Conservation (phyloP, 106 monocot genomes). For the Allium sativum region DNA sequence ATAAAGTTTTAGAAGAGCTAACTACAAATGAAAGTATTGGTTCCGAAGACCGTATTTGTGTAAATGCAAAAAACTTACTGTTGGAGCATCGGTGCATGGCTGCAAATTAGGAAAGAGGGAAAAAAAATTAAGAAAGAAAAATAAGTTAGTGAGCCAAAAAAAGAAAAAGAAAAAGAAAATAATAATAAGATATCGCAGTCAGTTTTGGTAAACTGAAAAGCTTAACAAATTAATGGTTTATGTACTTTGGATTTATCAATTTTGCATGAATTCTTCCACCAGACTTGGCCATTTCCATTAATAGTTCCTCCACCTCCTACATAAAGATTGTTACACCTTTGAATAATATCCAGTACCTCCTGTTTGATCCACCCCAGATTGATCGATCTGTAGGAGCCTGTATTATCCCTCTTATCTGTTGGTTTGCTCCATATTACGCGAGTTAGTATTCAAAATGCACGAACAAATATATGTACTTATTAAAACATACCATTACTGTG, state of each 20-base stretch:
- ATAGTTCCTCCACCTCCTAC: constrained; percentile 18
- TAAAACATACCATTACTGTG: constrained; percentile 27
- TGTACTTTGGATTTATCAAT: constrained; percentile 7
- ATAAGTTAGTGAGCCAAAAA: too few species aligned
- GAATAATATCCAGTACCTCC: constrained; percentile 14
- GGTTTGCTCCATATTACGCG: neutral
- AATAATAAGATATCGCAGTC: too few species aligned
- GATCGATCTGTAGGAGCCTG: constrained; percentile 10
- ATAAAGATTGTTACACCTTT: constrained; percentile 4
- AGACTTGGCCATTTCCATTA: constrained; percentile 14
- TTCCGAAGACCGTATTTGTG: neutral
- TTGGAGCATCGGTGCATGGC: constrained; percentile 67
- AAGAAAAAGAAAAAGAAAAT: too few species aligned
- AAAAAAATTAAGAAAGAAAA: too few species aligned
- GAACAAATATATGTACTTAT: neutral
- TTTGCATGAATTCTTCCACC: constrained; percentile 24
- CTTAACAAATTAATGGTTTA: too few species aligned
- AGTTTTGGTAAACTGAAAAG: too few species aligned
- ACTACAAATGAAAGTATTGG: neutral
- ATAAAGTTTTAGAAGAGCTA: neutral
- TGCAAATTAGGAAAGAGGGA: constrained; percentile 20
- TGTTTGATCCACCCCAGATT: constrained; percentile 3
- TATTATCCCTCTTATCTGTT: constrained; percentile 11
- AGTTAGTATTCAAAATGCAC: neutral
- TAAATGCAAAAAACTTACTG: constrained; percentile 26